Percentiles rank a stretch among this genome's conserved stretches.
Conservation (phyloP, 768 basidiomycete genomes). For the Chiua virens region DNA sequence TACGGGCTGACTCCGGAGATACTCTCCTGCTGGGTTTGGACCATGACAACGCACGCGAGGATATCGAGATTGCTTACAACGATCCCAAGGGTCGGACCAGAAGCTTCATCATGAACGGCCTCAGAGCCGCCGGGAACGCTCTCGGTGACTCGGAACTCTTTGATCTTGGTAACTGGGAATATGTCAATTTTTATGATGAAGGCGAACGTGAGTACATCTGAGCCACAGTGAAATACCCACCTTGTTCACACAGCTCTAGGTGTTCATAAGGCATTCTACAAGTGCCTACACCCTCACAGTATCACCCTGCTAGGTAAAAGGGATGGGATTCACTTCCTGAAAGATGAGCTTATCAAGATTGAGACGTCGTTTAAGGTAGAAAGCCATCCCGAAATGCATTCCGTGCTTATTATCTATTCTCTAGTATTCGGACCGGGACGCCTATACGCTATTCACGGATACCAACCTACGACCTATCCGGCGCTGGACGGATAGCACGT, state of each 20-base stretch:
- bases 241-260: constrained; percentile 42
- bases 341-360: constrained; percentile 79
- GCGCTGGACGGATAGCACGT: constrained; percentile 75
- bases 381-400: background rate
- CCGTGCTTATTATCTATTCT: background rate
- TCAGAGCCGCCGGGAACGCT: constrained; percentile 63
- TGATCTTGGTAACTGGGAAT: constrained; percentile 71
- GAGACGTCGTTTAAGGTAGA: constrained; percentile 87
- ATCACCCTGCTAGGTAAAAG: constrained; percentile 50
- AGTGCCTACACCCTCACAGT: constrained; percentile 59
- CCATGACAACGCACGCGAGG: constrained; percentile 66
- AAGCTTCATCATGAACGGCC: constrained; percentile 85
- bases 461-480: constrained; percentile 82
- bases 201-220: constrained; percentile 39
- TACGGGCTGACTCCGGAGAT: constrained; percentile 72
- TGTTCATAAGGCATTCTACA: constrained; percentile 82
- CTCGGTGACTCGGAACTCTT: constrained; percentile 70
- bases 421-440: constrained; percentile 80
- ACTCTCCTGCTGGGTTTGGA: constrained; percentile 91
- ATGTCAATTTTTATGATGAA: constrained; percentile 61
- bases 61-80: constrained; percentile 86
- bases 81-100: constrained; percentile 72
- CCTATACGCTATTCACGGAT: constrained; percentile 64
- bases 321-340: constrained; percentile 50
- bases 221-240: background rate